These are phyloP conservation scores for Protomyces macrosporus DNA, from an alignment of 1,139 yeast species.

Conservation along the genomic window DNA sequence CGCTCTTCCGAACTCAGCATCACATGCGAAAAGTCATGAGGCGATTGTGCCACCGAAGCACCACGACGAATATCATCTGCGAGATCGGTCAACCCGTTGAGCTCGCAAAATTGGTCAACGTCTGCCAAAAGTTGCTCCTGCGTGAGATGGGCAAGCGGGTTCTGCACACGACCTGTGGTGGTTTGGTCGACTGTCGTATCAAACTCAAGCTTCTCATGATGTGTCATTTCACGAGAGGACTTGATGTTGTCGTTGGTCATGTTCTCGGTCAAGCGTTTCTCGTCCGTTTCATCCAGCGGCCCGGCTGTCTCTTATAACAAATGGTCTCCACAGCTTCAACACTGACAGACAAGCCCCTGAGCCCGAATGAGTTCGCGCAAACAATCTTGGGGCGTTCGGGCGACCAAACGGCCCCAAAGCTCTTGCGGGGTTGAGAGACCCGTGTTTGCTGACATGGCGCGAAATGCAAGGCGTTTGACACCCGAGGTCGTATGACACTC, in stretches of 20 bases:
- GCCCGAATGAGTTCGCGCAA: too few relatives aligned
- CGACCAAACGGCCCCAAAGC: too few relatives aligned
- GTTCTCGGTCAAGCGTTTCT: not conserved
- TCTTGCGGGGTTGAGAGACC: too few relatives aligned
- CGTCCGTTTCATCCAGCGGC: too few relatives aligned
- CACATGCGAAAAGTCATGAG: slow-evolving; percentile 56
- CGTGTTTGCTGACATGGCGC: too few relatives aligned
- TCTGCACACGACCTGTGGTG: slow-evolving; percentile 39
- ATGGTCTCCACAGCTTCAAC: too few relatives aligned
- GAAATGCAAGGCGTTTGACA: too few relatives aligned
- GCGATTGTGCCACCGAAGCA: slow-evolving; percentile 70
- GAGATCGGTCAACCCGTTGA: slow-evolving; percentile 15
- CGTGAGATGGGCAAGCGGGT: slow-evolving; percentile 59
- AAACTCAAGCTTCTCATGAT: not conserved
- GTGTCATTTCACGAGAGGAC: not conserved
- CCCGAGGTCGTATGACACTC: too few relatives aligned
- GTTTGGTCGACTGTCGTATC: not conserved
- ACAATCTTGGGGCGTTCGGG: too few relatives aligned
- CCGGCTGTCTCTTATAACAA: too few relatives aligned
- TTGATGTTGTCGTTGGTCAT: not conserved
- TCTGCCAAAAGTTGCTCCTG: slow-evolving; percentile 62
- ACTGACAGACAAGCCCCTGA: too few relatives aligned
- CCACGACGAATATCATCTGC: slow-evolving; percentile 55
- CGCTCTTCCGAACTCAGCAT: slow-evolving; percentile 58
- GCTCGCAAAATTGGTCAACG: slow-evolving; percentile 63